These are phyloP conservation scores for Lanmaoa pseudosensibilis DNA, from an alignment of 768 basidiomycete genomes.

Conservation along the genomic window DNA sequence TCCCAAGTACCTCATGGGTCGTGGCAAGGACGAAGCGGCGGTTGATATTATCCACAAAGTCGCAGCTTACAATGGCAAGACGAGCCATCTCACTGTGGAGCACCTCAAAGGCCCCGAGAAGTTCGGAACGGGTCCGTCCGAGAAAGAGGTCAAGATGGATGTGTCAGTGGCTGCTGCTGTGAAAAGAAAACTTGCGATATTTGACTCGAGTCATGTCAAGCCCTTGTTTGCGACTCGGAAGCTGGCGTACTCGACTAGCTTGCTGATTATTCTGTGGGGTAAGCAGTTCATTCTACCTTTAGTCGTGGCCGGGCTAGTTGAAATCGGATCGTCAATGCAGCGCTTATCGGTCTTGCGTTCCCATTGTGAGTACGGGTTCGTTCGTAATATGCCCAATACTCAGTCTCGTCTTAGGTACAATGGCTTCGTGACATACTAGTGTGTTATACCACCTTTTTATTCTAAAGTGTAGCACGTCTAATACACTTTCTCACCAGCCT, in stretches of 20 bases:
- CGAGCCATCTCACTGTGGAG: slow-evolving; percentile 49
- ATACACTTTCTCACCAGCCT: slow-evolving; percentile 42
- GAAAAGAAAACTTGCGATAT: slow-evolving; percentile 38
- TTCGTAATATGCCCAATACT: neutral
- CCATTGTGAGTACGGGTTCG: slow-evolving; percentile 47
- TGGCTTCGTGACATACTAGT: slow-evolving; percentile 56
- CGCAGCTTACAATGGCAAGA: slow-evolving; percentile 58
- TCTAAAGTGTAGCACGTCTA: neutral
- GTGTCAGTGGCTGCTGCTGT: slow-evolving; percentile 40
- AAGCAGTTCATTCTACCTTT: neutral
- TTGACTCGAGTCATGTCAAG: slow-evolving; percentile 45
- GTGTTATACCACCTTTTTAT: neutral
- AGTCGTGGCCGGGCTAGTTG: neutral
- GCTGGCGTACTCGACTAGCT: slow-evolving; percentile 49
- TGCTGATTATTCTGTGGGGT: slow-evolving; percentile 58
- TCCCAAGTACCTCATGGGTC: slow-evolving; percentile 71
- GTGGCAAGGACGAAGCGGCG: slow-evolving; percentile 60
- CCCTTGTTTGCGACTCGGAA: slow-evolving; percentile 51
- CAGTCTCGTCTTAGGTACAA: slow-evolving; percentile 40
- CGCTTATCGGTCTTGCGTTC: slow-evolving; percentile 74
- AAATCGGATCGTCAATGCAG: slow-evolving; percentile 33
- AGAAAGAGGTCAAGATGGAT: slow-evolving; percentile 27
- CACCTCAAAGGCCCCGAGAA: slow-evolving; percentile 38
- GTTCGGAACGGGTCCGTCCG: slow-evolving; percentile 5
- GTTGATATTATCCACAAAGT: slow-evolving; percentile 62